A percentile compares a stretch with the other conserved stretches of the same genome.
Evolutionary conservation across 2,329 filamentous ascomycete genomes (phyloP).

Genomic region (Colletotrichum agaves): DNA sequence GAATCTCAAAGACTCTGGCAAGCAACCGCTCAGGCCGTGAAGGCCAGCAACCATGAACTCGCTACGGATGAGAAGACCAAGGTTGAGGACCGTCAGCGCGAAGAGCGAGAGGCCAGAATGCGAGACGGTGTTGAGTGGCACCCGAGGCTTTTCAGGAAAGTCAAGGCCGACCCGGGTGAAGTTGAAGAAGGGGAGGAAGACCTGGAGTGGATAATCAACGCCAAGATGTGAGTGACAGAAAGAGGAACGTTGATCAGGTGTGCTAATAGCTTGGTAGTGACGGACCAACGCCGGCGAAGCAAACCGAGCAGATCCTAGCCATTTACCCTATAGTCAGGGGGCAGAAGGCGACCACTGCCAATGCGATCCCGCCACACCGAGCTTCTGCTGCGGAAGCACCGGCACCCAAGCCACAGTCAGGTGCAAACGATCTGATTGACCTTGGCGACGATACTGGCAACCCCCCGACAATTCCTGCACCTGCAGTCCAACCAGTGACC

Average conservation of each 20-base stretch:
- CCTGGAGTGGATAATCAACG: conserved; percentile 94
- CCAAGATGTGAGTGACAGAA: conserved; percentile 73
- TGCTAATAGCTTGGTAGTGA: conserved; percentile 59
- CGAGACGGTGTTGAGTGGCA: conserved; percentile 88
- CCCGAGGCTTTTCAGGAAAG: conserved; percentile 83
- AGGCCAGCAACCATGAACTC: conserved; percentile 83
- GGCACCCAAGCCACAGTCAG: conserved; percentile 43
- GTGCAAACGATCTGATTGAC: conserved; percentile 63
- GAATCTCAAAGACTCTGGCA: conserved; percentile 93
- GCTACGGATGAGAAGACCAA: conserved; percentile 97
- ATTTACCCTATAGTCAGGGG: conserved; percentile 88
- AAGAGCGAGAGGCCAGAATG: conserved; percentile 83
- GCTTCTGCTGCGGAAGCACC: conserved; percentile 35
- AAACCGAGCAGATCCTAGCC: conserved; percentile 83
- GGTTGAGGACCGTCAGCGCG: conserved; percentile 91
- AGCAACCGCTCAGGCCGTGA: conserved; percentile 83
- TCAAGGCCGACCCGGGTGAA: conserved; percentile 76
- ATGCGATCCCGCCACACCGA: conserved; percentile 63
- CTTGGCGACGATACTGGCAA: conserved; percentile 51
- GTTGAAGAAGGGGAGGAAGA: conserved; percentile 86
- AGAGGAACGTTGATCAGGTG: neutral
- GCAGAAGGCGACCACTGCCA: conserved; percentile 68
- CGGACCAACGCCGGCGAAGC: conserved; percentile 71
- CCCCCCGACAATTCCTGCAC: conserved; percentile 14
- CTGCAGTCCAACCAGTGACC: conserved; percentile 2